Conservation (phyloP, 768 basidiomycete species). For the Calocera cornea region DNA sequence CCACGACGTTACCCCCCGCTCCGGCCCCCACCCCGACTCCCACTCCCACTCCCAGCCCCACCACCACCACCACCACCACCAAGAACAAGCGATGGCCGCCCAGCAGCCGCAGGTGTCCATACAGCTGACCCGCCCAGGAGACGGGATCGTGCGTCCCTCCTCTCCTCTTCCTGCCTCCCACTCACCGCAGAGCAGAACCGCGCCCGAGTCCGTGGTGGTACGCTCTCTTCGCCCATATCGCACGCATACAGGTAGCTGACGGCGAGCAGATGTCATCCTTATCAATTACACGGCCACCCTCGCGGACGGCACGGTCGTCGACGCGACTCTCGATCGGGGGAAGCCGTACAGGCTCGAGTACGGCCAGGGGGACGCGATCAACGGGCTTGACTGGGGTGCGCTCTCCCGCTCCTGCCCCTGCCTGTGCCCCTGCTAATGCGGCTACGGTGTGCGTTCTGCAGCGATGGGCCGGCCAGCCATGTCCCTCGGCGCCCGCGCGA, state of each 20-base stretch:
- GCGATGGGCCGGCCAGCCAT: background rate
- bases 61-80: background rate
- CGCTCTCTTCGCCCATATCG: background rate
- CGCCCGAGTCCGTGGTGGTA: background rate
- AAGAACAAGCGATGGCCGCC: background rate
- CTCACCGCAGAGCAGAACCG: background rate
- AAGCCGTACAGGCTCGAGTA: background rate
- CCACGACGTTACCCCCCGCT: no score
- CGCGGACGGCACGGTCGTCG: background rate
- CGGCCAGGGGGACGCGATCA: background rate
- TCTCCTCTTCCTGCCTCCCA: background rate
- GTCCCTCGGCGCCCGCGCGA: background rate
- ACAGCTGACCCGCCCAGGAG: background rate
- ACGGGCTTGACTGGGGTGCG: background rate
- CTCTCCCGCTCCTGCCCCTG: background rate
- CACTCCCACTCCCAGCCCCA: background rate
- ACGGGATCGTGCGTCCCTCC: background rate
- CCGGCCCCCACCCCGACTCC: no score
- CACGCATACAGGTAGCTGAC: background rate
- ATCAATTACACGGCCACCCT: conserved; percentile 1
- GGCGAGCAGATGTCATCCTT: background rate
- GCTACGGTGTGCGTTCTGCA: background rate
- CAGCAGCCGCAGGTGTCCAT: background rate
- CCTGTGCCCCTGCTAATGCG: background rate
- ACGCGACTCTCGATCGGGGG: background rate